Percentiles rank a stretch among this genome's conserved stretches.
These are phyloP conservation scores for Cucumis melo DNA, from an alignment of 306 rosid genomes.

Conservation along the genomic window DNA sequence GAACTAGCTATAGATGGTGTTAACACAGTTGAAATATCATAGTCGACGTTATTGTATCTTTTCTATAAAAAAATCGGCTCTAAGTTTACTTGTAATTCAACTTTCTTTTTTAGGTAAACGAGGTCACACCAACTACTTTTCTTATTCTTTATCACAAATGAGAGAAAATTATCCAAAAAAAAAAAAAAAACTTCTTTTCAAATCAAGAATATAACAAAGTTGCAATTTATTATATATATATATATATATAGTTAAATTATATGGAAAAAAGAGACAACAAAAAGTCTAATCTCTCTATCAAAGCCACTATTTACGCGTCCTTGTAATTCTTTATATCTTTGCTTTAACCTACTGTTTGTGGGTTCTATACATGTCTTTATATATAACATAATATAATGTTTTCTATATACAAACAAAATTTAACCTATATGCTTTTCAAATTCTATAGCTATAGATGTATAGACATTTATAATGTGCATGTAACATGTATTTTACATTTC, in stretches of 20 bases:
- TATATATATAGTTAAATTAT: not conserved
- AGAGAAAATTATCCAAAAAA: too few species aligned
- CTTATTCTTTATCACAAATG: too few species aligned
- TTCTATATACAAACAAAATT: not conserved
- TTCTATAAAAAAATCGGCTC: too few species aligned
- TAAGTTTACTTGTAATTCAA: too few species aligned
- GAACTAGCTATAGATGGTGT: too few species aligned
- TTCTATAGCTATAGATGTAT: not conserved
- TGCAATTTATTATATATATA: too few species aligned
- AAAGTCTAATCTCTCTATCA: conserved; percentile 21
- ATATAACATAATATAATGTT: not conserved
- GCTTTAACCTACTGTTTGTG: conserved; percentile 9
- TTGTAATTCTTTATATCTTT: conserved; percentile 29
- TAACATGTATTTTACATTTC: conserved; percentile 2
- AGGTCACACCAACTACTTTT: too few species aligned
- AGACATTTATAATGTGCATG: not conserved
- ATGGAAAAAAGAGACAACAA: not conserved
- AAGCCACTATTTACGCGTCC: conserved; percentile 27
- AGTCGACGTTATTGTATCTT: too few species aligned
- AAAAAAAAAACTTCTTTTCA: too few species aligned
- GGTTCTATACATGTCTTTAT: not conserved
- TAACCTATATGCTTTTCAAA: not conserved
- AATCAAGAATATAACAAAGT: too few species aligned
- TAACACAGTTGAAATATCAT: too few species aligned
- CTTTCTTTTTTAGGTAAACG: too few species aligned